Percentiles rank a stretch among this genome's conserved stretches.
These are phyloP conservation scores for Stylonectria norvegica DNA, from an alignment of 2,329 filamentous ascomycete species.

Conservation along the genomic window DNA sequence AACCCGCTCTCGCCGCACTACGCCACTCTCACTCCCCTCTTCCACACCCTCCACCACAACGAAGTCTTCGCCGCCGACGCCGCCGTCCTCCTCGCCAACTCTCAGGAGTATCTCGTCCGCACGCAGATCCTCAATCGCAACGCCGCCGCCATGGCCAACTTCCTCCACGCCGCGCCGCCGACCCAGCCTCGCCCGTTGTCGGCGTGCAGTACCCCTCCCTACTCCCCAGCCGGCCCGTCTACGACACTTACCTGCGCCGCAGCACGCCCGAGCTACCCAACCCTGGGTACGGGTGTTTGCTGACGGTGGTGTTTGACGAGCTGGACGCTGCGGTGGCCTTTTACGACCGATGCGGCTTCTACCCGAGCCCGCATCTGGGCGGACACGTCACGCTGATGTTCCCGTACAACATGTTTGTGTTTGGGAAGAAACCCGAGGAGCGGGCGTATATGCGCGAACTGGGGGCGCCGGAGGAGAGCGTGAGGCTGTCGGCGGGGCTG, in stretches of 20 bases:
- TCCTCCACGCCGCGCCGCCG: conserved; percentile 32
- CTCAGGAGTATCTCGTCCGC: conserved; percentile 40
- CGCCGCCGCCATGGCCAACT: conserved; percentile 39
- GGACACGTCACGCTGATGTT: conserved; percentile 49
- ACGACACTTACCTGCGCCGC: conserved; percentile 35
- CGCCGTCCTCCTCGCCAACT: conserved; percentile 43
- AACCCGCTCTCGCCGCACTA: conserved; percentile 46
- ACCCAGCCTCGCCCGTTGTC: conserved; percentile 34
- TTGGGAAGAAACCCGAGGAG: conserved; percentile 37
- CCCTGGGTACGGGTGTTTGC: conserved; percentile 54
- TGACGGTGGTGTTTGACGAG: conserved; percentile 49
- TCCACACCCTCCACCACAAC: conserved; percentile 35
- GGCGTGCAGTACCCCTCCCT: conserved; percentile 45
- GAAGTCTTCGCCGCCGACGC: conserved; percentile 49
- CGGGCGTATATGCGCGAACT: conserved; percentile 35
- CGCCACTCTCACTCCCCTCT: conserved; percentile 30
- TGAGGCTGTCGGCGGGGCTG: conserved; percentile 47
- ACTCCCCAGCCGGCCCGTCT: conserved; percentile 29
- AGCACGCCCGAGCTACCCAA: conserved; percentile 41
- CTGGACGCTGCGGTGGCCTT: conserved; percentile 42
- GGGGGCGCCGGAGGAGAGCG: conserved; percentile 38
- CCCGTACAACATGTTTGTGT: conserved; percentile 45
- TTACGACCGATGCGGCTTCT: conserved; percentile 47
- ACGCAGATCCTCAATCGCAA: conserved; percentile 41
- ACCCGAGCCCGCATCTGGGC: conserved; percentile 52